Conservation (phyloP, 148 eudicot genomes). For the Euryodendron excelsum region DNA sequence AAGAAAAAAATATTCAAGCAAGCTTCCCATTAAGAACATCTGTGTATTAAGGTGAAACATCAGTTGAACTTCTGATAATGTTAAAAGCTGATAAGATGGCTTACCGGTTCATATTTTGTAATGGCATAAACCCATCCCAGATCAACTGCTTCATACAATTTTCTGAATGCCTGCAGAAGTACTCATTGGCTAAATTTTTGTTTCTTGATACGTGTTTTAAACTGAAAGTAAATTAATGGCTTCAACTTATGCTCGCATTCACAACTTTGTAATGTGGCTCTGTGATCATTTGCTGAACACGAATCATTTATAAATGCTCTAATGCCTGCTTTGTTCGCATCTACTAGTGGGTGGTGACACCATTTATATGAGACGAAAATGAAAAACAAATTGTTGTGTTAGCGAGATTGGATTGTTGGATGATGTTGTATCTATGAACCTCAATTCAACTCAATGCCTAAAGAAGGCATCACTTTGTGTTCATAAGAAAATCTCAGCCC, state of each 20-base stretch:
- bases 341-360: not conserved
- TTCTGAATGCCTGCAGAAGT: slow-evolving; percentile 72
- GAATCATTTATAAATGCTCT: not conserved
- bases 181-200: not conserved
- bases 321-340: not conserved
- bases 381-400: too few relatives aligned
- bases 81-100: slow-evolving; percentile 18
- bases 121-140: slow-evolving; percentile 96
- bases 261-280: not conserved
- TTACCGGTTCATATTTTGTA: slow-evolving; percentile 90
- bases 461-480: too few relatives aligned
- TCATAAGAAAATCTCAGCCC: too few relatives aligned
- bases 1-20: not conserved
- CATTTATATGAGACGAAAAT: too few relatives aligned
- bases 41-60: not conserved
- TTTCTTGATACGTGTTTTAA: not conserved
- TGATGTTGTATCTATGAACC: too few relatives aligned
- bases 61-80: not conserved
- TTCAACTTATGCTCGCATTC: not conserved
- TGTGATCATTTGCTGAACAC: not conserved
- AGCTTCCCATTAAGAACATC: slow-evolving; percentile 4
- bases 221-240: not conserved
- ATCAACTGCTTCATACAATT: slow-evolving; percentile 87
- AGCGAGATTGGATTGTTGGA: too few relatives aligned
- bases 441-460: too few relatives aligned